phyloP scores from a whole-genome alignment of 768 basidiomycete species.

The Suillus lakei region DNA sequence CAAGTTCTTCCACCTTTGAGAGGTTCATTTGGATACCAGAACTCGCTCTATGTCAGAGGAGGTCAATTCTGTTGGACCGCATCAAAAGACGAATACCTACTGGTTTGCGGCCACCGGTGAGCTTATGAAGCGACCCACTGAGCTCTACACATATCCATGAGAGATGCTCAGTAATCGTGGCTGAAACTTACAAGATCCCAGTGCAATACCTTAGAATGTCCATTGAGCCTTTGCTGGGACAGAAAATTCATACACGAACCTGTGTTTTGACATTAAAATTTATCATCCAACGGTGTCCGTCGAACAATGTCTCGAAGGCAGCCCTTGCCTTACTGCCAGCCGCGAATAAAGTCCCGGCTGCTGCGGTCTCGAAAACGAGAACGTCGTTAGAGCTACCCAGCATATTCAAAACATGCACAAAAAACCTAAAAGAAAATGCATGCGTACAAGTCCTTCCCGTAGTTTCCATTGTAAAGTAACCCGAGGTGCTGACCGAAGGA shows the following conservation, averaged over 20 bases:
- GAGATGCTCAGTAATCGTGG: neutral
- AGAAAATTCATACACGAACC: constrained; percentile 26
- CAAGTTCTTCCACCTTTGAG: constrained; percentile 53
- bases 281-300: constrained; percentile 74
- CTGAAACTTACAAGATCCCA: constrained; percentile 69
- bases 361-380: constrained; percentile 62
- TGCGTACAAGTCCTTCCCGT: constrained; percentile 56
- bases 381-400: constrained; percentile 58
- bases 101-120: constrained; percentile 59
- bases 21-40: constrained; percentile 61
- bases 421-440: neutral
- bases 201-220: constrained; percentile 42
- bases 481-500: constrained; percentile 54
- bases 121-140: constrained; percentile 65
- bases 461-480: constrained; percentile 75
- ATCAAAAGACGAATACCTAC: constrained; percentile 29
- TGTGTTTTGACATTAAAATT: constrained; percentile 59
- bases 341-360: constrained; percentile 61
- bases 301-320: constrained; percentile 60
- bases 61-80: neutral
- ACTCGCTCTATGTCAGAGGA: constrained; percentile 49
- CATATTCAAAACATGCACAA: neutral
- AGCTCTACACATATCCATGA: constrained; percentile 48
- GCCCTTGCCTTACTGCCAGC: constrained; percentile 45
- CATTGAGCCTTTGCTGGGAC: neutral